Conservation (phyloP, 192 early-diverging fungal species). For the Kappamyces sp. region DNA sequence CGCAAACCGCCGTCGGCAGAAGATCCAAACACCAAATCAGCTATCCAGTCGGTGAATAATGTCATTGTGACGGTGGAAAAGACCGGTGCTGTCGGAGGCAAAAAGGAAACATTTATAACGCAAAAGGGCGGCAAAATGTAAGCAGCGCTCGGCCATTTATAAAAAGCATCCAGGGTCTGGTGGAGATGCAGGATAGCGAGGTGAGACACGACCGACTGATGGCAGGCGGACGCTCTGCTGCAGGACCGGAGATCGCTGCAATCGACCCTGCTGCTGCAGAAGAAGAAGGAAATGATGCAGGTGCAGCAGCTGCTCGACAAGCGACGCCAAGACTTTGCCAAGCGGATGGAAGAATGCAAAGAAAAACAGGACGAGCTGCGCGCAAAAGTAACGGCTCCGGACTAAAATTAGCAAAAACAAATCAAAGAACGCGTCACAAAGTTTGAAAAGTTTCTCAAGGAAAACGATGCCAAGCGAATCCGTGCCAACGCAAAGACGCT, state of each 20-base stretch:
- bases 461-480: slow-evolving; percentile 60
- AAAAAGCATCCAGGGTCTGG: slow-evolving; percentile 16
- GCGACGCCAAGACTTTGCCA: slow-evolving; percentile 48
- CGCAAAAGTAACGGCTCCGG: slow-evolving; percentile 35
- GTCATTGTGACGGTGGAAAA: slow-evolving; percentile 14
- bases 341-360: slow-evolving; percentile 58
- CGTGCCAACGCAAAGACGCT: slow-evolving; percentile 51
- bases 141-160: not conserved
- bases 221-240: slow-evolving; percentile 31
- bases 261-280: slow-evolving; percentile 52
- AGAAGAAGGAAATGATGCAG: slow-evolving; percentile 54
- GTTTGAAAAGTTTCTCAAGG: slow-evolving; percentile 63
- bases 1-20: too few species aligned
- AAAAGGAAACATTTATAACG: slow-evolving; percentile 44
- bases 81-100: slow-evolving; percentile 13
- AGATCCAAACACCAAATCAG: not conserved
- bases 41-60: slow-evolving; percentile 11
- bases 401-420: slow-evolving; percentile 48
- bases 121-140: slow-evolving; percentile 51
- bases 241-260: slow-evolving; percentile 43
- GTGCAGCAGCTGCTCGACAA: slow-evolving; percentile 50
- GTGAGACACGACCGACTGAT: not conserved
- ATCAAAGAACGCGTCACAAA: slow-evolving; percentile 54
- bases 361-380: slow-evolving; percentile 57
- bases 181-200: not conserved